Evolutionary conservation across 2,329 filamentous ascomycete species (phyloP).

Genomic region (Aspergillus brunneoviolaceus): DNA sequence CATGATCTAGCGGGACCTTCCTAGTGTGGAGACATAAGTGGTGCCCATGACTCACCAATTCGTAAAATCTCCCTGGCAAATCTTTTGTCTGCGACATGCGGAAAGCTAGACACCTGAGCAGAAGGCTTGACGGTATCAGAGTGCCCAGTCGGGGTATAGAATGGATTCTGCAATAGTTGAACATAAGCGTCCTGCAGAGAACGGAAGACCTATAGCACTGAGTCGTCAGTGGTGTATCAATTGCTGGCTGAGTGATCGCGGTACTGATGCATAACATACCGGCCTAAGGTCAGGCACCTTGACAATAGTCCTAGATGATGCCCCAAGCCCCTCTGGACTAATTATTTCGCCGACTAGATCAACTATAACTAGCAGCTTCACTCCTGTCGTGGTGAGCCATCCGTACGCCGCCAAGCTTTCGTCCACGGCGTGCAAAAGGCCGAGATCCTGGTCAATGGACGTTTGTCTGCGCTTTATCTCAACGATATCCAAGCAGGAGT

Average conservation of each 20-base stretch:
- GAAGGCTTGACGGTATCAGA: constrained; percentile 56
- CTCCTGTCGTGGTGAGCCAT: constrained; percentile 92
- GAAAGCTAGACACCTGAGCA: constrained; percentile 44
- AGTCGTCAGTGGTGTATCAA: neutral
- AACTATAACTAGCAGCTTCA: constrained; percentile 85
- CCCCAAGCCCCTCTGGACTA: constrained; percentile 32
- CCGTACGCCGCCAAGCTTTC: constrained; percentile 92
- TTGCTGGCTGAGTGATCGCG: neutral
- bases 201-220: constrained; percentile 66
- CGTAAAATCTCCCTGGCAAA: constrained; percentile 81
- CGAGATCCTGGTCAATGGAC: constrained; percentile 77
- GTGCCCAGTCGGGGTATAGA: constrained; percentile 86
- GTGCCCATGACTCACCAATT: constrained; percentile 82
- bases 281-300: constrained; percentile 85
- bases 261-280: constrained; percentile 48
- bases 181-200: constrained; percentile 94
- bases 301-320: constrained; percentile 60
- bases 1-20: constrained; percentile 70
- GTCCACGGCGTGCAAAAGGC: constrained; percentile 88
- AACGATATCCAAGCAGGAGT: constrained; percentile 90
- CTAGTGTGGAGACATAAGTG: constrained; percentile 54
- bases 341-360: constrained; percentile 74
- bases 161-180: constrained; percentile 84
- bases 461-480: constrained; percentile 76
- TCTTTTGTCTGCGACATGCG: constrained; percentile 75